Conservation (phyloP, 306 rosid species). For the Sesbania bispinosa region DNA sequence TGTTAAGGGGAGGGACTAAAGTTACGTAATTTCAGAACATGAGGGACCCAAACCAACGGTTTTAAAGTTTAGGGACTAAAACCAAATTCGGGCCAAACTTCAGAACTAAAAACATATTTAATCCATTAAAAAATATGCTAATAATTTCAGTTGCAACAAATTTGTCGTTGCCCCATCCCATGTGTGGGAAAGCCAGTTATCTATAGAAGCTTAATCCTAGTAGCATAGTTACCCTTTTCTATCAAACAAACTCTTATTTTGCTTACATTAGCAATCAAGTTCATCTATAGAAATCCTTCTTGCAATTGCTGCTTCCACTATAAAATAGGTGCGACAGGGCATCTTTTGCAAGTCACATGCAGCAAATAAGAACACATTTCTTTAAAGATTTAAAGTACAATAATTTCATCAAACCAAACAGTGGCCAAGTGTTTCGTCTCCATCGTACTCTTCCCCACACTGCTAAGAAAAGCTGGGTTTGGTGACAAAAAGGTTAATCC, state of each 20-base stretch:
- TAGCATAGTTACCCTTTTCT: not conserved
- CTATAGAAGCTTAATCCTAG: not conserved
- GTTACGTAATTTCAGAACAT: too few relatives aligned
- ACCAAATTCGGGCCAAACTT: too few relatives aligned
- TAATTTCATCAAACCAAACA: not conserved
- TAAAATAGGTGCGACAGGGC: not conserved
- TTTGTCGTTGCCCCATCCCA: not conserved
- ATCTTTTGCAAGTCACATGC: not conserved
- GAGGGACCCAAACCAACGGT: too few relatives aligned
- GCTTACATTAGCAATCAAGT: not conserved
- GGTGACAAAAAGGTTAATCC: too few relatives aligned
- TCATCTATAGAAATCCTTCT: not conserved
- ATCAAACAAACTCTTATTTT: not conserved
- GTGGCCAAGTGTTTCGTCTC: not conserved
- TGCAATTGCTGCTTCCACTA: not conserved
- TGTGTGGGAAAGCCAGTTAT: not conserved
- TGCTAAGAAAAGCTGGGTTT: too few relatives aligned
- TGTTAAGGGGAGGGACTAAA: too few relatives aligned
- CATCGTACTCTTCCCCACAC: too few relatives aligned
- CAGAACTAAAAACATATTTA: too few relatives aligned
- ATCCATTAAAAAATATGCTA: not conserved
- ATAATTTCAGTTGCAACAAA: not conserved
- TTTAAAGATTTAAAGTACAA: not conserved
- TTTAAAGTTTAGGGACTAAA: too few relatives aligned
- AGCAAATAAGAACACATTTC: not conserved